These are phyloP conservation scores for Pichia cephalocereana DNA, from an alignment of 805 yeast genomes.

Conservation along the genomic window DNA sequence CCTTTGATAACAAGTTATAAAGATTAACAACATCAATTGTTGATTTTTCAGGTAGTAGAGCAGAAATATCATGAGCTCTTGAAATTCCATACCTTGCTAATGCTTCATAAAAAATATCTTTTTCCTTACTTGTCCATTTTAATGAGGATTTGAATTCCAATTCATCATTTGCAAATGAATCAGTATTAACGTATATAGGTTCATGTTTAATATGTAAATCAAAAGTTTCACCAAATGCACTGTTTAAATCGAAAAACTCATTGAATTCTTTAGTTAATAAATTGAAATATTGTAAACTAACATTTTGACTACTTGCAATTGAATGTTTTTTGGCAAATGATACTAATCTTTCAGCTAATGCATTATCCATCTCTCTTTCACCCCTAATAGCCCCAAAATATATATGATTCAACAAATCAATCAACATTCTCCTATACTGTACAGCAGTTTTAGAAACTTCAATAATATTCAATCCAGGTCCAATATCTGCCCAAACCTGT, in stretches of 20 bases:
- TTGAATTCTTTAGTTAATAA: slow-evolving; percentile 2
- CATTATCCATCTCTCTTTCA: not conserved
- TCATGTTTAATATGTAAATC: not conserved
- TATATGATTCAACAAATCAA: not conserved
- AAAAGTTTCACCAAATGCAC: slow-evolving; percentile 2
- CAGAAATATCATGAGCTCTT: slow-evolving; percentile 32
- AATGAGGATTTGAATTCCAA: slow-evolving; percentile 15
- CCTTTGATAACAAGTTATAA: slow-evolving; percentile 30
- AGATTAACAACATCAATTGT: slow-evolving; percentile 36
- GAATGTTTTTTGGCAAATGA: not conserved
- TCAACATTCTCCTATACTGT: not conserved
- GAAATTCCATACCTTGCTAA: slow-evolving; percentile 42
- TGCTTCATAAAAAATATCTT: slow-evolving; percentile 41
- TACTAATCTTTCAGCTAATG: not conserved
- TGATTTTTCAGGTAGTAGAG: slow-evolving; percentile 33
- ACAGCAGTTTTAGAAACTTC: not conserved
- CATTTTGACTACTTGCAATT: not conserved
- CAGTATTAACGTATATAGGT: not conserved
- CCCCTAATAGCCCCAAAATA: slow-evolving; percentile 1
- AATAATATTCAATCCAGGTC: not conserved
- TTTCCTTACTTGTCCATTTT: slow-evolving; percentile 40
- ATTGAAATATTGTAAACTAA: slow-evolving; percentile 1
- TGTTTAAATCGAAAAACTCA: slow-evolving; percentile 2
- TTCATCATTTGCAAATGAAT: slow-evolving; percentile 16
- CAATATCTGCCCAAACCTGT: slow-evolving; percentile 1